Conservation (phyloP, 192 early-diverging fungal genomes). For the Pilaira anomala region DNA sequence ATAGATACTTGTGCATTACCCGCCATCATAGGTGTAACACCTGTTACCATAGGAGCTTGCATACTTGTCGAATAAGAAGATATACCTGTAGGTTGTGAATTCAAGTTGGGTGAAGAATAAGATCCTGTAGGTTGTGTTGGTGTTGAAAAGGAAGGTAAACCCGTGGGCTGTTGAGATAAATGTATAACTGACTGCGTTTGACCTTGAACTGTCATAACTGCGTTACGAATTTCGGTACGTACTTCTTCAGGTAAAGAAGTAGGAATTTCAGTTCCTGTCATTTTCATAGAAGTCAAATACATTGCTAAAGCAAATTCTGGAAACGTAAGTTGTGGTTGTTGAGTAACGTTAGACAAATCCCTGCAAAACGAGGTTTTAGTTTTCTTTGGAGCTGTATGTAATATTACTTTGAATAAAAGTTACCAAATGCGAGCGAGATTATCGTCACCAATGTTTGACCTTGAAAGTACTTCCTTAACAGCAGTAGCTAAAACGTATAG, state of each 20-base stretch:
- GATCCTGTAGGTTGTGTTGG: neutral
- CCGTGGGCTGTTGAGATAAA: conserved; percentile 12
- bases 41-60: conserved; percentile 21
- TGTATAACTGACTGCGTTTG: neutral
- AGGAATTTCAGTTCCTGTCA: conserved; percentile 54
- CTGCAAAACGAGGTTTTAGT: conserved; percentile 21
- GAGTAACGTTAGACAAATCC: conserved; percentile 56
- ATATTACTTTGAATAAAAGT: neutral
- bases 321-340: conserved; percentile 50
- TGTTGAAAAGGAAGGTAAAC: conserved; percentile 9
- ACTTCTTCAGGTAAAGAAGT: conserved; percentile 49
- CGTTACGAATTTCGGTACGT: conserved; percentile 40
- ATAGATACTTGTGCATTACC: conserved; percentile 18
- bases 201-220: conserved; percentile 21
- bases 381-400: neutral
- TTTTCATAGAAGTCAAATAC: conserved; percentile 58
- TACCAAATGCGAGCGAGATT: conserved; percentile 45
- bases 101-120: neutral
- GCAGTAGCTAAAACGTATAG: conserved; percentile 24
- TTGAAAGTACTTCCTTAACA: conserved; percentile 35
- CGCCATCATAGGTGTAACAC: conserved; percentile 5
- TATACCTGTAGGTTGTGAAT: neutral
- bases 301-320: conserved; percentile 66
- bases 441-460: conserved; percentile 33
- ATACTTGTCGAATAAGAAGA: neutral